These are phyloP conservation scores for Solanum chiquidenum DNA, from an alignment of 257 asterid species.

Conservation along the genomic window DNA sequence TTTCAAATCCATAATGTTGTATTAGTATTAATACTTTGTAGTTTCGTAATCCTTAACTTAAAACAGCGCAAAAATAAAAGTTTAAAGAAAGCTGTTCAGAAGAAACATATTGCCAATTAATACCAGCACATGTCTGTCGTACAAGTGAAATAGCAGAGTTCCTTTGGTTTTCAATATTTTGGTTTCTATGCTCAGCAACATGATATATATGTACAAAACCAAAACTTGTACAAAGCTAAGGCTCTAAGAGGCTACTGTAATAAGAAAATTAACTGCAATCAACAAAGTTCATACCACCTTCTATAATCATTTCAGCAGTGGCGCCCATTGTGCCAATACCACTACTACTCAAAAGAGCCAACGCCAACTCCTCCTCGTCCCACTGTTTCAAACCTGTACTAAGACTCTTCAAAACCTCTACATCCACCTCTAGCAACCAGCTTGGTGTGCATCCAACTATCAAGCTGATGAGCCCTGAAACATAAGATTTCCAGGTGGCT, in stretches of 20 bases:
- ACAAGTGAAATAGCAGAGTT: background rate
- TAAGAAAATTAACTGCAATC: background rate
- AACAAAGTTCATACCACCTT: slow-evolving; percentile 29
- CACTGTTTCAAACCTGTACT: slow-evolving; percentile 68
- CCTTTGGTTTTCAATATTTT: background rate
- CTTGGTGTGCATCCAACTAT: slow-evolving; percentile 76
- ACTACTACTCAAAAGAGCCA: slow-evolving; percentile 62
- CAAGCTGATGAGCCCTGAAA: slow-evolving; percentile 63
- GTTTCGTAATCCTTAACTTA: background rate
- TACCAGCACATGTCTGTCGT: background rate
- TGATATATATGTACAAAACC: background rate
- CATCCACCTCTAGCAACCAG: slow-evolving; percentile 83
- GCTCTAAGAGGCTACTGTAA: background rate
- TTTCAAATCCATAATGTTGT: background rate
- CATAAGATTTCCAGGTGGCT: slow-evolving; percentile 77
- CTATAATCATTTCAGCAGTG: slow-evolving; percentile 87
- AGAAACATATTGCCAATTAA: background rate
- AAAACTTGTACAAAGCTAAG: background rate
- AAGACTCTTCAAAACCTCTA: slow-evolving; percentile 57
- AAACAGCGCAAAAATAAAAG: background rate
- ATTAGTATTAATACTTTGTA: background rate
- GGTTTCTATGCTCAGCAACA: background rate
- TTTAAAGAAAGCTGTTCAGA: background rate
- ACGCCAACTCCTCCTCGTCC: slow-evolving; percentile 80
- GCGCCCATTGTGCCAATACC: slow-evolving; percentile 80